Evolutionary conservation across 495 filamentous ascomycete genomes (phyloP), one percentile per base, ranked within the genome.

Genomic region (Lepraria neglecta): DNA sequence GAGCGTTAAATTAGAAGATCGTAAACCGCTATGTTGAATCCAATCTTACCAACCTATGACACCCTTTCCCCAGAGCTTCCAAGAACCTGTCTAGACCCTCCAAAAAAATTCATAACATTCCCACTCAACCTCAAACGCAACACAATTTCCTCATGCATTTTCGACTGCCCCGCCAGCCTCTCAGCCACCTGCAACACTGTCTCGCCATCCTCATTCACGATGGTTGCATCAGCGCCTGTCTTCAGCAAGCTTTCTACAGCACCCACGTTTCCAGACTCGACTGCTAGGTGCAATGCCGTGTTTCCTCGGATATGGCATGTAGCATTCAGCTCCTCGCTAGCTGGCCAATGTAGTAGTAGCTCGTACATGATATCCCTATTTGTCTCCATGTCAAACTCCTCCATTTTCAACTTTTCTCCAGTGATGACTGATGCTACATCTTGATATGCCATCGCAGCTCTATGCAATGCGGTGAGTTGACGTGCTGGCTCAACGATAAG

Each of bases 231-330:
- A 3, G 55, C 61, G 3, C 61, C 61, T 3, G 43, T 35, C 17
- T 44, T 27, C 19, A 73, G 55, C 30, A 73, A 61, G 12, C 50
- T 30, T 33, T 64, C 40, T 45, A 72, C 66, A 10, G 64, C 64
- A 1, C 64, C 50, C 4, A 45, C 35, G 59, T 73, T 71, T 7
- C 67, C 65, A 17, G 67, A 68, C 35, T 64, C 55, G 17, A 68
- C 65, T 4, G 71, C 70, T 30, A 71, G 65, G 63, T 73, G 70
- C 6, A 73, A 45, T 19, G 71, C 64, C 19, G 71, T 72, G 46
- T 71, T 69, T 0, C 47, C 62, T 35, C 67, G 57, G 10, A 64
- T 54, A 3, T 21, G 9, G 33, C 56, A 59, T 28, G 15, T 59
- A 19, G 45, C 46, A 21, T 64, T 31, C 30, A 64, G 30, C 27